These are phyloP conservation scores for Macrotyloma uniflorum DNA, from an alignment of 306 rosid genomes.

Conservation along the genomic window DNA sequence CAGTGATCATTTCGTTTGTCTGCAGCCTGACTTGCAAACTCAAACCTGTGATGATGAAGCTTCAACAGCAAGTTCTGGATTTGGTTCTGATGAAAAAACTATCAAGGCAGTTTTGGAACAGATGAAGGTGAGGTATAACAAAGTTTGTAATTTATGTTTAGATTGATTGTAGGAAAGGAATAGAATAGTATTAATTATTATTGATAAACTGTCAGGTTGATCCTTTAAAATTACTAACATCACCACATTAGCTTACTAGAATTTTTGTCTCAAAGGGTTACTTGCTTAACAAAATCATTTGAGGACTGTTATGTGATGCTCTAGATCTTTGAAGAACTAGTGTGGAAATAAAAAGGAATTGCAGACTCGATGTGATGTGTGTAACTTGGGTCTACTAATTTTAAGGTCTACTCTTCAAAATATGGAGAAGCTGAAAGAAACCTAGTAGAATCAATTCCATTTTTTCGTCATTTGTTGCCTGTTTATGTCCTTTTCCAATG, in stretches of 20 bases:
- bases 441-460: neutral
- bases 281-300: neutral
- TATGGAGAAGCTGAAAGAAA: neutral
- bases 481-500: neutral
- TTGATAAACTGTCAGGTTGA: neutral
- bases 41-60: slow-evolving; percentile 51
- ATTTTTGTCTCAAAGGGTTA: neutral
- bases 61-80: slow-evolving; percentile 61
- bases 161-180: neutral
- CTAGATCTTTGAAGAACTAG: neutral
- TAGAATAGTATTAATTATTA: neutral
- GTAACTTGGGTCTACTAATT: neutral
- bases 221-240: neutral
- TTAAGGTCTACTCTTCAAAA: neutral
- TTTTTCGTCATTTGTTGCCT: too few species aligned
- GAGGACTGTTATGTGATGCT: neutral
- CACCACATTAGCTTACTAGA: neutral
- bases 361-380: neutral
- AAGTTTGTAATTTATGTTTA: neutral
- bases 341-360: neutral
- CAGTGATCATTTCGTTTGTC: slow-evolving; percentile 25
- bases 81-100: slow-evolving; percentile 68
- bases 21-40: slow-evolving; percentile 49
- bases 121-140: slow-evolving; percentile 53
- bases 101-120: slow-evolving; percentile 69